Evolutionary conservation across 495 filamentous ascomycete species (phyloP).

Genomic region (Annulohypoxylon moriforme): DNA sequence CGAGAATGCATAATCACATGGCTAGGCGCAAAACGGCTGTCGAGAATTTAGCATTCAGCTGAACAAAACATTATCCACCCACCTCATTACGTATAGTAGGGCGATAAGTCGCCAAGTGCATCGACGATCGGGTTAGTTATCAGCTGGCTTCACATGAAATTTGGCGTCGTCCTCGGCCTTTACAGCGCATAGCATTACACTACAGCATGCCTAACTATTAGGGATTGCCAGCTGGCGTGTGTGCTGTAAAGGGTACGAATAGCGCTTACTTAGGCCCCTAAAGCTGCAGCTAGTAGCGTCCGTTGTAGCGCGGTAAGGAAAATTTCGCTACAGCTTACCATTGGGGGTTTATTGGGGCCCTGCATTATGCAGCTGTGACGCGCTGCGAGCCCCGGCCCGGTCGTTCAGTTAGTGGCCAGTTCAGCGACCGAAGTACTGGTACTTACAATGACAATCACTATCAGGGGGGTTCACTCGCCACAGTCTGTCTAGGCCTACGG

Average conservation of each 20-base stretch:
- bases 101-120: slow-evolving; percentile 18
- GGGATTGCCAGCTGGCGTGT: slow-evolving; percentile 16
- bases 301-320: slow-evolving; percentile 20
- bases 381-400: slow-evolving; percentile 30
- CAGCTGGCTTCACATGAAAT: neutral
- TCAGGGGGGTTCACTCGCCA: slow-evolving; percentile 37
- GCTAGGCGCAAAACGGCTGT: slow-evolving; percentile 18
- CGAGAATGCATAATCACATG: slow-evolving; percentile 7
- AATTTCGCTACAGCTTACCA: slow-evolving; percentile 21
- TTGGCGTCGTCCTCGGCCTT: slow-evolving; percentile 19
- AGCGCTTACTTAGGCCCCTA: slow-evolving; percentile 20
- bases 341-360: slow-evolving; percentile 32
- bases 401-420: slow-evolving; percentile 14
- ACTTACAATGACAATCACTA: slow-evolving; percentile 29
- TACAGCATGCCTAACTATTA: slow-evolving; percentile 23
- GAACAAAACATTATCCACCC: slow-evolving; percentile 5
- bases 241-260: slow-evolving; percentile 14
- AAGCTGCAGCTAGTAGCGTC: slow-evolving; percentile 21
- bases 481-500: slow-evolving; percentile 36
- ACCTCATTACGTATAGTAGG: neutral
- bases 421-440: slow-evolving; percentile 36
- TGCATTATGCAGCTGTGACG: slow-evolving; percentile 40
- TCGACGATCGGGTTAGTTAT: neutral
- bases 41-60: neutral
- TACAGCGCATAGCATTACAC: slow-evolving; percentile 24